Evolutionary conservation across 2,329 filamentous ascomycete species (phyloP), one percentile per base, ranked within the genome.

Genomic region (Claviceps digitariae): DNA sequence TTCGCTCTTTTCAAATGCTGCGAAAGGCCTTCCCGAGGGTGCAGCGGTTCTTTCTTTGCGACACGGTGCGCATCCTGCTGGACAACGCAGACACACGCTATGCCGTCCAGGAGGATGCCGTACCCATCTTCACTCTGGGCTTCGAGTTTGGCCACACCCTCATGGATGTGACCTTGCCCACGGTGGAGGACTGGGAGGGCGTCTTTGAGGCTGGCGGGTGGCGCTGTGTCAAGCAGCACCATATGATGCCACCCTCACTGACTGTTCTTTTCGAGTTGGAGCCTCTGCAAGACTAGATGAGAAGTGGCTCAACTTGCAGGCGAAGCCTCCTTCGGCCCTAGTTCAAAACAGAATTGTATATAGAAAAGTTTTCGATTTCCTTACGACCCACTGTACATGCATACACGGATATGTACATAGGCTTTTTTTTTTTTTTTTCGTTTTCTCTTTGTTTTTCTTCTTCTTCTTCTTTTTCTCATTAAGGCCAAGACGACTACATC

Each of bases 141-240:
- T 58, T 58, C 36, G 57, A 58, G 31, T 34, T 56, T 20, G 55
- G 50, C 10, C 57, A 58, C 43, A 55, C 50, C 4, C 20, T 58
- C 27, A 58, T 58, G 57, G 55, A 46, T n/a, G 48, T 54, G 13
- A 56, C 48, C 13, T 17, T 57, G 17, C 57, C 57, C 9, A 57
- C 57, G 9, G 29, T 56, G 29, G 57, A 58, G 20, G 57, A 56
- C 20, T 58, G 57, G 57, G 49, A 58, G n/a, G 51, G 48, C 0
- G 55, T 56, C 2, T 58, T 58, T 38, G 52, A 36, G 7, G 52
- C 51, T 8, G 44, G 54, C 20, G 56, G 56, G 4, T 57, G 56
- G 56, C 45, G 52, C 20, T 55, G 51, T 43, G 29, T 55, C 2
- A 57, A 55, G 48, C 51, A 50, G 27, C 55, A 57, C 38, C 49